Base-by-base conservation (phyloP, 2,329 filamentous ascomycete genomes). In the Colletotrichum ledebouriae region DNA sequence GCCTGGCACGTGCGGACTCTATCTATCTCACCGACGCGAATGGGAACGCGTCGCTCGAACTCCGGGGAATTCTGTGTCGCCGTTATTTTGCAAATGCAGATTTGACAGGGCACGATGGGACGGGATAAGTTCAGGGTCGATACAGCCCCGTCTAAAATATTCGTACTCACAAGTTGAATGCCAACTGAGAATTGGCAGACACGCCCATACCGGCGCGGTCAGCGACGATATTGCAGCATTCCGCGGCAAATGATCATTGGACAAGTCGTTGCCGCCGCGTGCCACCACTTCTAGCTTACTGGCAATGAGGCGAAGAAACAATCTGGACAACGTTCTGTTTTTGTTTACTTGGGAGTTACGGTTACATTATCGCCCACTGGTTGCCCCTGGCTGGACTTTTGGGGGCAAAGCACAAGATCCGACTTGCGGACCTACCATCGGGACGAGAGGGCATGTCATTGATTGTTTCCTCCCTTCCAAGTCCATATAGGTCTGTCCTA, bases 41-140 rank as follows among this genome's bases (percentile, higher is more conserved):
- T 22, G 13, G n/a, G 25, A 65, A 44, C 25, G 37, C 39, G 49
- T 10, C 41, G 63, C n/a, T 46, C n/a, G 37, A 63, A 42, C 13
- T 46, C 10, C 46, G n/a, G 39, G 22, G 20, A 25, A 39, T 41
- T 34, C 29, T 62, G 15, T 49, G 13, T 25, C 44, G 60, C 29
- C 34, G 58, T 44, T 15, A 52, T 42, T 20, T 47, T 39, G 47
- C 60, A 41, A 39, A 64, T 59, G 64, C 46, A 63, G 60, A 46
- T 58, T 67, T 67, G 64, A 64, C 60, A 67, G 60, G 64, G 52
- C 52, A 53, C 46, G 62, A 66, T 66, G 62, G 66, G 66, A 69
- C 49, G 66, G 37, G 66, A 56, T 37, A 60, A 55, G 62, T 25
- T 52, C 42, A 55, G 15, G 47, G 41, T 41, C 49, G 20, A 53